Percentiles rank a stretch among this genome's conserved stretches.
These are phyloP conservation scores for Aspergillus jensenii DNA, from an alignment of 2,329 filamentous ascomycete species.

Conservation along the genomic window DNA sequence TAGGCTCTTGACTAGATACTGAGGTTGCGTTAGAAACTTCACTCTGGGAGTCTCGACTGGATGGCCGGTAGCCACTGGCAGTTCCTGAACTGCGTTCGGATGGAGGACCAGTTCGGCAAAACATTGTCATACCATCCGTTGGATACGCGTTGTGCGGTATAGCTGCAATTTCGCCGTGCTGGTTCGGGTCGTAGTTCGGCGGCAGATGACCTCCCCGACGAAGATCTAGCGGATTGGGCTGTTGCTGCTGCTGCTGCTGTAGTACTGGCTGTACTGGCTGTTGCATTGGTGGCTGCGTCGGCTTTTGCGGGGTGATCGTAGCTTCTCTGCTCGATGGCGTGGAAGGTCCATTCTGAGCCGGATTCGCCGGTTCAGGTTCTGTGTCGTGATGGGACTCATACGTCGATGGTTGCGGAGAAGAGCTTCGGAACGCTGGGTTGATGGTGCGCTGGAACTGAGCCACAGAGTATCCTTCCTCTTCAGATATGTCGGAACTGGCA, in stretches of 20 bases:
- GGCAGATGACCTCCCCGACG: slow-evolving; percentile 42
- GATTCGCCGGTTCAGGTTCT: slow-evolving; percentile 69
- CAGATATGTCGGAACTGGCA: slow-evolving; percentile 75
- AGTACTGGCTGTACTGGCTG: slow-evolving; percentile 18
- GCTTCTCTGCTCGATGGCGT: slow-evolving; percentile 52
- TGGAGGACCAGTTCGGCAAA: slow-evolving; percentile 74
- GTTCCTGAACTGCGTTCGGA: slow-evolving; percentile 69
- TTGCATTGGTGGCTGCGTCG: slow-evolving; percentile 24
- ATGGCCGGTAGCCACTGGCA: slow-evolving; percentile 66
- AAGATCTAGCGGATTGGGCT: slow-evolving; percentile 39
- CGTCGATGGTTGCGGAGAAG: slow-evolving; percentile 90
- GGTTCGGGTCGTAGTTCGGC: slow-evolving; percentile 54
- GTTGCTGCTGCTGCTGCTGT: slow-evolving; percentile 28
- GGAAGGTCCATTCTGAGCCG: slow-evolving; percentile 58
- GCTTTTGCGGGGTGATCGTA: slow-evolving; percentile 55
- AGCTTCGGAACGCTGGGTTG: slow-evolving; percentile 93
- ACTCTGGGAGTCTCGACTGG: slow-evolving; percentile 84
- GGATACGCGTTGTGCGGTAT: slow-evolving; percentile 93
- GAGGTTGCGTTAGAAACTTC: slow-evolving; percentile 89
- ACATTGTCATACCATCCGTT: slow-evolving; percentile 95
- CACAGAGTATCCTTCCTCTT: slow-evolving; percentile 94
- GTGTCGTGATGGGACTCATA: slow-evolving; percentile 92
- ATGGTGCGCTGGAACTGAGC: slow-evolving; percentile 94
- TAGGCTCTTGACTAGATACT: slow-evolving; percentile 79
- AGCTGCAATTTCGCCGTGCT: slow-evolving; percentile 64